Percentiles rank a stretch among this genome's conserved stretches.
phyloP scores from a whole-genome alignment of 495 filamentous ascomycete species.

The Neurospora sp. region DNA sequence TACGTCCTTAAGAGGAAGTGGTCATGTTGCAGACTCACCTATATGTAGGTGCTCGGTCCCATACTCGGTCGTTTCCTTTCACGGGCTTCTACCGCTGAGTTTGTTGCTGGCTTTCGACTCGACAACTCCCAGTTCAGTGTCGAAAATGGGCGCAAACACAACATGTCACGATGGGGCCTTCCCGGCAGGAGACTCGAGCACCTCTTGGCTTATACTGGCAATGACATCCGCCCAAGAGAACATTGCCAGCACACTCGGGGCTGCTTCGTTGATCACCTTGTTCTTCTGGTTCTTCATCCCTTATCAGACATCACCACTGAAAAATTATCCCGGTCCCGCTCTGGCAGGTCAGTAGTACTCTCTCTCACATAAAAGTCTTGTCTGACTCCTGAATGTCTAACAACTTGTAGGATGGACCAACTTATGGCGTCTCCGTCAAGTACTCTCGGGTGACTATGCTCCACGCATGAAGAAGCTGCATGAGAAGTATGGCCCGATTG shows the following conservation, averaged over 20 bases:
- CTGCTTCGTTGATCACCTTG: not conserved
- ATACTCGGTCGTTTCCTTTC: too few relatives aligned
- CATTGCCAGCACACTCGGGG: not conserved
- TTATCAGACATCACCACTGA: conserved; percentile 16
- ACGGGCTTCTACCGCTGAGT: too few relatives aligned
- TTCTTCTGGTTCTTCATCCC: conserved; percentile 20
- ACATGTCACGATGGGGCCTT: not conserved
- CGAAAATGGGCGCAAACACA: not conserved
- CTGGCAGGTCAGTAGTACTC: conserved; percentile 13
- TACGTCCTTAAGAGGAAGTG: too few relatives aligned
- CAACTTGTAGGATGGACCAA: conserved; percentile 19
- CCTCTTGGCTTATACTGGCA: not conserved
- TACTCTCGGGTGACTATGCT: conserved; percentile 13
- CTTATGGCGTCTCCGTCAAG: conserved; percentile 20
- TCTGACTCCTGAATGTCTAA: not conserved
- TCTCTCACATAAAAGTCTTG: not conserved
- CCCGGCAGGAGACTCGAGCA: not conserved
- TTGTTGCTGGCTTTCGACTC: not conserved
- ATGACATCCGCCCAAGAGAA: not conserved
- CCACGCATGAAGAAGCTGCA: conserved; percentile 23
- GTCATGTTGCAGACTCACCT: too few relatives aligned
- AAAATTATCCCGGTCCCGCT: conserved; percentile 24
- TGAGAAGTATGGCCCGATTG: conserved; percentile 27
- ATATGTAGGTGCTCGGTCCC: too few relatives aligned
- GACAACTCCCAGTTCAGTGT: not conserved